Conservation (phyloP, 495 filamentous ascomycete genomes). For the Neurospora sublineolata region DNA sequence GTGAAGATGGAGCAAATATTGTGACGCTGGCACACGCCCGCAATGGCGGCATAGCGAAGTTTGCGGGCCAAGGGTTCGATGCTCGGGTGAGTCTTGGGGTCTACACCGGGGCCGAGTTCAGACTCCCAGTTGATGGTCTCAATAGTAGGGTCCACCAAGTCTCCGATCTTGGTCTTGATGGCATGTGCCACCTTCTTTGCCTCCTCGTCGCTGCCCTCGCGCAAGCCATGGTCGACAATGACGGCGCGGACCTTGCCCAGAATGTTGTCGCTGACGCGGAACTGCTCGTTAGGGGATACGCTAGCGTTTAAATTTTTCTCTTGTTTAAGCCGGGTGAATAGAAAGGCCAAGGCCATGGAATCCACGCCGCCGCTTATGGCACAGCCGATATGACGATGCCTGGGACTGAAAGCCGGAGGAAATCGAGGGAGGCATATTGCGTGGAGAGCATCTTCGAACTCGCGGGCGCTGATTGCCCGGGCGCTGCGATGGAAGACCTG, state of each 20-base stretch:
- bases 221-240: constrained; percentile 68
- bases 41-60: constrained; percentile 62
- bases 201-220: constrained; percentile 57
- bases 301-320: not conserved
- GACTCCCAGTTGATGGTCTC: constrained; percentile 3
- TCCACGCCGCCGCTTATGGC: constrained; percentile 91
- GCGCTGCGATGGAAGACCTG: constrained; percentile 29
- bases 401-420: constrained; percentile 10
- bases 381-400: constrained; percentile 24
- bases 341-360: constrained; percentile 81
- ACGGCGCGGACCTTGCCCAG: constrained; percentile 45
- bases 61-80: constrained; percentile 71
- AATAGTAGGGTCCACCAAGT: constrained; percentile 2
- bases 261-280: constrained; percentile 26
- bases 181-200: constrained; percentile 47
- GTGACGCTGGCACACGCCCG: constrained; percentile 40
- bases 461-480: constrained; percentile 34
- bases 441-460: constrained; percentile 43
- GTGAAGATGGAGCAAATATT: constrained; percentile 48
- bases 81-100: constrained; percentile 39
- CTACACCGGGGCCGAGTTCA: not conserved
- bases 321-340: constrained; percentile 41
- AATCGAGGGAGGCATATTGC: constrained; percentile 39
- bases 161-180: constrained; percentile 27
- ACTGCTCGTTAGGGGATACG: not conserved